A percentile compares a stretch with the other conserved stretches of the same genome.
phyloP scores from a whole-genome alignment of 805 yeast genomes.

The Lipomyces yamanashiensis region DNA sequence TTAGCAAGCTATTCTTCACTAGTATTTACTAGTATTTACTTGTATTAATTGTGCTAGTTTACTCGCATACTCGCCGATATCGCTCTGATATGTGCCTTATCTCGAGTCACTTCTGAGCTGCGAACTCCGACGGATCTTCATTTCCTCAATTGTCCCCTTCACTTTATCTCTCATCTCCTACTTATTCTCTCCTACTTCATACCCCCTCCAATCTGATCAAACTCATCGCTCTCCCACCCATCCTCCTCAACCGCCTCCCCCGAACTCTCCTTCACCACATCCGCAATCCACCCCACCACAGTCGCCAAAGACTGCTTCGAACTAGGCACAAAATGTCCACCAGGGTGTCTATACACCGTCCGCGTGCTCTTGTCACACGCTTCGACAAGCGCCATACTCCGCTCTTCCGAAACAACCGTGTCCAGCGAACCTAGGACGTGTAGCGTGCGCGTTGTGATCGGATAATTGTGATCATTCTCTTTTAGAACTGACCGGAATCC shows the following conservation, averaged over 20 bases:
- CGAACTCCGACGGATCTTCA: too few relatives aligned
- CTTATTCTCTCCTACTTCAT: neutral
- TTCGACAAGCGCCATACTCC: conserved; percentile 65
- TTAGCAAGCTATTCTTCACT: too few relatives aligned
- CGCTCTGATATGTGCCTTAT: neutral
- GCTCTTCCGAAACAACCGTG: conserved; percentile 76
- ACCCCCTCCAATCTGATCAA: conserved; percentile 44
- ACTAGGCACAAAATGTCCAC: conserved; percentile 96
- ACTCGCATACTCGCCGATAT: too few relatives aligned
- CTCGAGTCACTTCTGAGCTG: too few relatives aligned
- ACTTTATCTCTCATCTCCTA: neutral
- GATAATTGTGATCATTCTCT: conserved; percentile 42
- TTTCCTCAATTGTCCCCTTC: too few relatives aligned
- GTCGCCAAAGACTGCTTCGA: conserved; percentile 58
- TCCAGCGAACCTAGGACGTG: conserved; percentile 88
- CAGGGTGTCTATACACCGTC: conserved; percentile 75
- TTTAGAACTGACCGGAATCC: conserved; percentile 53
- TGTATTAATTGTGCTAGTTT: too few relatives aligned
- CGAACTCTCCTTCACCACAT: conserved; percentile 15
- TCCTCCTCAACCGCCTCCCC: conserved; percentile 34
- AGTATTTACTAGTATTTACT: too few relatives aligned
- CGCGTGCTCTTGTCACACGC: conserved; percentile 54
- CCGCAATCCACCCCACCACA: conserved; percentile 43
- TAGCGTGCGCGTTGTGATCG: conserved; percentile 53
- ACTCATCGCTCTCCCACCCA: conserved; percentile 46